Conservation (phyloP, 225 moss, liverwort and hornwort genomes). For the Pleurozium schreberi region DNA sequence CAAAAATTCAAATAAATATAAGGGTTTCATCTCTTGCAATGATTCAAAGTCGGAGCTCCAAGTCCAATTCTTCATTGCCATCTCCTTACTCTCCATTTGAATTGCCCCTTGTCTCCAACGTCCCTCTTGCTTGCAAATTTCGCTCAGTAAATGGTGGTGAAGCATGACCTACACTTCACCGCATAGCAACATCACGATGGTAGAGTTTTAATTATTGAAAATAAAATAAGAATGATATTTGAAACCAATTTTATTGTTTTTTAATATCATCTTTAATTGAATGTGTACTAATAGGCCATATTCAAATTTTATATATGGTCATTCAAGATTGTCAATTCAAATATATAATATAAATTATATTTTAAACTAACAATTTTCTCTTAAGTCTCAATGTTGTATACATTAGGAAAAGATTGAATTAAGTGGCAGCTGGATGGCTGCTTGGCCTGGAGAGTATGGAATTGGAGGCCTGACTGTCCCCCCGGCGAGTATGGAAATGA, state of each 20-base stretch:
- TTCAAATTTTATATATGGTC: not conserved
- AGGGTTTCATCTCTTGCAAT: not conserved
- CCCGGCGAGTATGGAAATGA: not conserved
- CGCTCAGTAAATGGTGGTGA: not conserved
- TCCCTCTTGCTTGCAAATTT: not conserved
- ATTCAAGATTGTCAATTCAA: not conserved
- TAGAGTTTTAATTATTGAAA: not conserved
- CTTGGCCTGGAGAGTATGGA: not conserved
- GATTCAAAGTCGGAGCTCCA: slow-evolving; percentile 21
- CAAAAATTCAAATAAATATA: not conserved
- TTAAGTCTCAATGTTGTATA: no score
- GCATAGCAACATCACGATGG: not conserved
- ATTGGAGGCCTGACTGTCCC: not conserved
- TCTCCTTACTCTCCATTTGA: not conserved
- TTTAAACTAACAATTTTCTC: no score
- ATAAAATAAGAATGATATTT: not conserved
- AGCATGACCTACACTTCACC: not conserved
- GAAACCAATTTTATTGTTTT: not conserved
- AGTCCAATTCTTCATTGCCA: not conserved
- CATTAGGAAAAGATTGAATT: no score
- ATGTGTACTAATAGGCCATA: not conserved
- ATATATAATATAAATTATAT: not conserved
- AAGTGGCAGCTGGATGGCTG: not conserved
- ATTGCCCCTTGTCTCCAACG: not conserved
- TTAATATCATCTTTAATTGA: not conserved